Evolutionary conservation across 192 early-diverging fungal species (phyloP).

Genomic region (Tieghemiomyces parasiticus): DNA sequence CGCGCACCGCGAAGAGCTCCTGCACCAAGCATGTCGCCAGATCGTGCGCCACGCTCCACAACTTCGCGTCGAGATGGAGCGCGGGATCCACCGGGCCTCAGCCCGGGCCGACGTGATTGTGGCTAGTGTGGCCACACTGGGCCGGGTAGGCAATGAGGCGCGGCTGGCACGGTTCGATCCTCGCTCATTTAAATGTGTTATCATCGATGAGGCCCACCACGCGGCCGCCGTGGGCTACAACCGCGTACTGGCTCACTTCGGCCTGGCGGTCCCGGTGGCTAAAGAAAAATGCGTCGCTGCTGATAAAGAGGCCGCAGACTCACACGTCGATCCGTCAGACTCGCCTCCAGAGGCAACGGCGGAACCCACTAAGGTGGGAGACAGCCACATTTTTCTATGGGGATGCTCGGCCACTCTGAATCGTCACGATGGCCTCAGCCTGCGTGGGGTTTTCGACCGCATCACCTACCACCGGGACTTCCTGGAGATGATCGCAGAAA

Average conservation of each 20-base stretch:
- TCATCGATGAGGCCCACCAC: constrained; percentile 93
- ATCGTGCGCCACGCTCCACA: constrained; percentile 42
- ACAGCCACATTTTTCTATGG: constrained; percentile 58
- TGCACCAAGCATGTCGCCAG: constrained; percentile 61
- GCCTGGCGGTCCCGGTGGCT: no score
- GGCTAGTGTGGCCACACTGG: constrained; percentile 64
- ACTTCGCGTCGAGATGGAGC: constrained; percentile 46
- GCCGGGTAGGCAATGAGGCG: constrained; percentile 23
- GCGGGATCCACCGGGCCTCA: constrained; percentile 40
- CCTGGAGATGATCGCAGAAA: constrained; percentile 67
- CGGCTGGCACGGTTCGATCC: constrained; percentile 57
- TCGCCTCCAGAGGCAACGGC: no score
- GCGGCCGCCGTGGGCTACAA: constrained; percentile 61
- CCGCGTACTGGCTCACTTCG: constrained; percentile 59
- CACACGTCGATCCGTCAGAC: no score
- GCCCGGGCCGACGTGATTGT: constrained; percentile 54
- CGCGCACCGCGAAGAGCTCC: constrained; percentile 78
- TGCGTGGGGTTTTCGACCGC: constrained; percentile 54
- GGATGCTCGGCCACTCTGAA: constrained; percentile 86
- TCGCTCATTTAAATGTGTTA: constrained; percentile 62
- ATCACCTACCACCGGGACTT: constrained; percentile 61
- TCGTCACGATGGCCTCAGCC: constrained; percentile 63
- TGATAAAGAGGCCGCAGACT: no score
- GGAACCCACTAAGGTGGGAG: no score
- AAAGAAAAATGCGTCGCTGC: no score